Conservation (phyloP, 306 rosid species). For the Pachyrhizus erosus region DNA sequence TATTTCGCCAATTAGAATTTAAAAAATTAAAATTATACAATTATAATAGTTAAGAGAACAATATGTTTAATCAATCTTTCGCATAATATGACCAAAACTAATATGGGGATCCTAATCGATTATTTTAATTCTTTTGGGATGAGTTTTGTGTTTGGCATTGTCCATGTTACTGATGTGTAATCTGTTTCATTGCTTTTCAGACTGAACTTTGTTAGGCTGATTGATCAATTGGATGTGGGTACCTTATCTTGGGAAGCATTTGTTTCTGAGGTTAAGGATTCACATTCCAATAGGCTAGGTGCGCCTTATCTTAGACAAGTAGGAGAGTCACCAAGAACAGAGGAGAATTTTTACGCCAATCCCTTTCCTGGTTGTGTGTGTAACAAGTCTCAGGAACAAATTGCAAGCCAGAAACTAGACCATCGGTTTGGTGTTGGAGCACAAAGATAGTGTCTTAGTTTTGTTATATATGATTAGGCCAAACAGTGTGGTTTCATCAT, state of each 20-base stretch:
- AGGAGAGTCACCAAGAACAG: slow-evolving; percentile 82
- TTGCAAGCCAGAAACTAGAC: slow-evolving; percentile 44
- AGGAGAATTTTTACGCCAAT: slow-evolving; percentile 94
- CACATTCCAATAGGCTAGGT: slow-evolving; percentile 79
- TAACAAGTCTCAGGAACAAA: slow-evolving; percentile 58
- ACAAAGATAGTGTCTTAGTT: slow-evolving; percentile 53
- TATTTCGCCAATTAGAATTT: no score
- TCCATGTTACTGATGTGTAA: slow-evolving; percentile 23
- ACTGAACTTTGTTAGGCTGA: slow-evolving; percentile 71
- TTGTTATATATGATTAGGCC: slow-evolving; percentile 29
- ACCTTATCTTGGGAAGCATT: slow-evolving; percentile 70
- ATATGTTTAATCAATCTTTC: no score
- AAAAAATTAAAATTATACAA: no score
- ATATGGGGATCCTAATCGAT: not conserved
- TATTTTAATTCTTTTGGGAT: not conserved
- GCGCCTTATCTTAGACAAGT: slow-evolving; percentile 73
- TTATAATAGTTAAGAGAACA: no score
- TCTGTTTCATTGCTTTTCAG: slow-evolving; percentile 51
- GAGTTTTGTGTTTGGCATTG: not conserved
- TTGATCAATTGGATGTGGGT: slow-evolving; percentile 69
- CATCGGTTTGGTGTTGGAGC: slow-evolving; percentile 42
- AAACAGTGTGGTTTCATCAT: slow-evolving; percentile 28
- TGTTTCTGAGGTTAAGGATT: slow-evolving; percentile 59
- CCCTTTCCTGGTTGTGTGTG: slow-evolving; percentile 96
- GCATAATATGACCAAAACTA: not conserved